Evolutionary conservation across 352 stramenopile species (phyloP).

Genomic region (Phytopythium cucurbitacearum): DNA sequence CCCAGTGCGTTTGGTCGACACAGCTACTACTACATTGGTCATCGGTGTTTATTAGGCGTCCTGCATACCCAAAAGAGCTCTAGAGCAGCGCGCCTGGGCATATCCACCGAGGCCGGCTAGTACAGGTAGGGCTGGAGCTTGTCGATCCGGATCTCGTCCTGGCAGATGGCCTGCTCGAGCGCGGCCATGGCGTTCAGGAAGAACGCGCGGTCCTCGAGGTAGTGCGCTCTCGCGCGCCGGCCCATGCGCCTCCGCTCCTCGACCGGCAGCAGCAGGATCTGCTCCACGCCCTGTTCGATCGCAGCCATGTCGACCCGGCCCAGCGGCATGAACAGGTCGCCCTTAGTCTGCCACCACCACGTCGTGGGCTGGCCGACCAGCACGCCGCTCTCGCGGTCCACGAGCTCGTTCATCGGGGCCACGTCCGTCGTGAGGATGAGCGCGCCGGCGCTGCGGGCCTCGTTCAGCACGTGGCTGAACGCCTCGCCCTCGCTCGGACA

Average conservation of each 20-base stretch:
- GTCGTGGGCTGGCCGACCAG: constrained; percentile 46
- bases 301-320: constrained; percentile 52
- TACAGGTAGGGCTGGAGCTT: constrained; percentile 77
- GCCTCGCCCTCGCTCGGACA: constrained; percentile 75
- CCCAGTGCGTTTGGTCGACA: too few species aligned
- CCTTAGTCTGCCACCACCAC: constrained; percentile 83
- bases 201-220: constrained; percentile 74
- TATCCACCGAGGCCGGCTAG: constrained; percentile 14
- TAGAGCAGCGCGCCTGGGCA: neutral
- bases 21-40: too few species aligned
- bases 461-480: constrained; percentile 86
- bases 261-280: constrained; percentile 65
- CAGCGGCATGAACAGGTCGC: constrained; percentile 81
- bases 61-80: too few species aligned
- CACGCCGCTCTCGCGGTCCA: constrained; percentile 67
- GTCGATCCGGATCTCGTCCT: constrained; percentile 75
- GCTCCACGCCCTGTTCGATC: constrained; percentile 64
- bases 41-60: too few species aligned
- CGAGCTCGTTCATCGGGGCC: constrained; percentile 82
- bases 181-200: constrained; percentile 80
- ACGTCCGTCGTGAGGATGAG: constrained; percentile 77
- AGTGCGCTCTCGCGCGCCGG: constrained; percentile 56
- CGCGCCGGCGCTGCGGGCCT: constrained; percentile 66
- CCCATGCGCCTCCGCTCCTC: constrained; percentile 75
- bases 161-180: constrained; percentile 71